Evolutionary conservation across 164 flowering plant genomes (phyloP), one percentile per base, ranked within the genome.

Genomic region (Echeveria elegans): DNA sequence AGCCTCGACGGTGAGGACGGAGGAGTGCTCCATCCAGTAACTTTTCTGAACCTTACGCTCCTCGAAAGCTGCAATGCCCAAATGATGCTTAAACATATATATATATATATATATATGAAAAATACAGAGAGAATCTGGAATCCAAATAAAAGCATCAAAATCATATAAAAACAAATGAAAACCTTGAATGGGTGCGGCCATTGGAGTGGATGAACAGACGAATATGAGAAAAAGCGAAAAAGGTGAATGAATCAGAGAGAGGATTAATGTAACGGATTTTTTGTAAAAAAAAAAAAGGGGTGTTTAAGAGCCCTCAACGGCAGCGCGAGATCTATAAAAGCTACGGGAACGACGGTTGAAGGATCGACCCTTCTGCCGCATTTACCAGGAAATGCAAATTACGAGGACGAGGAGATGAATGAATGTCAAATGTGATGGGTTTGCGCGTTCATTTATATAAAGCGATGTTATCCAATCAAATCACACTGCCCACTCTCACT

Each of bases 21-120:
- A 75, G 10, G 97, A 83, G 68, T 93, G 96, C 73, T 93, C 96
- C 10, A 73, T 72, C 98, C 97, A 93, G 76, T 90, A 93, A 52
- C 63, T 86, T 86, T 90, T 93, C 66, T 87, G 90, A 16, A 78
- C 19, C 65, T 85, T 80, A 8, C 98, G 82, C 70, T 93, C n/a
- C n/a, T n/a, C n/a, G n/a, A n/a, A 97, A 34, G 37, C 37, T 34
- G 37, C 37, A 34, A 34, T 34, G 37, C 63, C 37, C 3, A 3
- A 3, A 34, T 34, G 37, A 34, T 34, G n/a, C n/a, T n/a, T n/a
- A 34, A 34, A 34, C 37, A 34, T 34, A 3, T 34, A 34, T 7
- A 34, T 34, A 34, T 7, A 34, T 7, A 34, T n/a, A n/a, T n/a
- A n/a, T n/a, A n/a, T n/a, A 34, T 34, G 5, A 7, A 34, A 34